phyloP scores from a whole-genome alignment of 225 moss, liverwort and hornwort species.

The Pleurozium schreberi region DNA sequence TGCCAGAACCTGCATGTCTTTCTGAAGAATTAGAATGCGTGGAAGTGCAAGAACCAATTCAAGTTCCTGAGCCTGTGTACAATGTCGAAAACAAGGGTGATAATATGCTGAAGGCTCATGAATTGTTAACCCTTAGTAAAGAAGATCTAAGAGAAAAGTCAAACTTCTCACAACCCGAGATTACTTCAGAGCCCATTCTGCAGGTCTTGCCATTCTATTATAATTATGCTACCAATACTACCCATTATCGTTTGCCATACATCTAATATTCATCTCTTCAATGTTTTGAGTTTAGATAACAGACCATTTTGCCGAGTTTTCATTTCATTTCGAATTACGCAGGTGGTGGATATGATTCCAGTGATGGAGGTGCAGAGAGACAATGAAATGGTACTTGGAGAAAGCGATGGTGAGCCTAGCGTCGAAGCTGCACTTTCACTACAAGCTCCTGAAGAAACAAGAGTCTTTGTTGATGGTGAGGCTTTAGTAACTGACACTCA shows the following conservation, averaged over 20 bases:
- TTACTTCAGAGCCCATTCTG: not conserved
- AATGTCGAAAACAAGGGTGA: not conserved
- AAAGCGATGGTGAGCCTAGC: not conserved
- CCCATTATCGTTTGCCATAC: not conserved
- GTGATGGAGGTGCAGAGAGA: not conserved
- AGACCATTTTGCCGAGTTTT: not conserved
- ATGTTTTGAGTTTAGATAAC: not conserved
- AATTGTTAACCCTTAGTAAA: not conserved
- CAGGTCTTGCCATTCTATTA: not conserved
- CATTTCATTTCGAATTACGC: not conserved
- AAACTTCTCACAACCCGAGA: not conserved
- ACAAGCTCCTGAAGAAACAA: not conserved
- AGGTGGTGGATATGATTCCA: not conserved
- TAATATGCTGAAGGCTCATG: not conserved
- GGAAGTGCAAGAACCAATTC: not conserved
- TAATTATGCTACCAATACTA: not conserved
- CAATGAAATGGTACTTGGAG: not conserved
- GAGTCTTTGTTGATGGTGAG: not conserved
- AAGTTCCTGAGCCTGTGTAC: not conserved
- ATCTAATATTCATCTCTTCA: no score
- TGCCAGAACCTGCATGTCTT: not conserved
- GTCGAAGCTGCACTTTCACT: not conserved
- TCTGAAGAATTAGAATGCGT: not conserved
- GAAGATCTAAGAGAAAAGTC: not conserved
- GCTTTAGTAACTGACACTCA: not conserved